Percentiles rank a stretch among this genome's conserved stretches.
Conservation (phyloP, 306 rosid genomes). For the Medicago arabica region DNA sequence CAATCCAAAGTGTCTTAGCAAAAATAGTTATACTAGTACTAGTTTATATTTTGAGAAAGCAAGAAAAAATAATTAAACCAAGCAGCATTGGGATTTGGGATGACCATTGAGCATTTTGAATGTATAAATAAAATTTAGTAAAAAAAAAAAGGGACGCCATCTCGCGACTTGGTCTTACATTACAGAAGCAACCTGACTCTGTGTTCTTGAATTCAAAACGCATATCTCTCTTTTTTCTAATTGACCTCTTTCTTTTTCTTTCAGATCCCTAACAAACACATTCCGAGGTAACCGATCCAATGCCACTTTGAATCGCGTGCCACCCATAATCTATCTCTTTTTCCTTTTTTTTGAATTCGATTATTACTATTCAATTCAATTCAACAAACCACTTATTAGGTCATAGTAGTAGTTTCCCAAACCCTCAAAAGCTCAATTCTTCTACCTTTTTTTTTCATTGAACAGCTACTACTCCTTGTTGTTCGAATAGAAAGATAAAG, state of each 20-base stretch:
- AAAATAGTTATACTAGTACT: background rate
- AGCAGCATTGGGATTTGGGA: background rate
- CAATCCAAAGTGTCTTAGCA: background rate
- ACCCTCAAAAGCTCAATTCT: constrained; percentile 4
- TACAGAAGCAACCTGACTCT: constrained; percentile 20
- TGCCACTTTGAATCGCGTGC: constrained; percentile 57
- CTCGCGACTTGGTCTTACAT: constrained; percentile 3
- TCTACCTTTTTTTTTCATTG: background rate
- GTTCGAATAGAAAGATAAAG: background rate
- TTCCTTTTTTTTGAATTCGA: constrained; percentile 36
- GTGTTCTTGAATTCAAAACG: constrained; percentile 52
- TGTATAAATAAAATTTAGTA: background rate
- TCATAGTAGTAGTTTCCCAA: constrained; percentile 24
- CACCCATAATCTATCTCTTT: background rate
- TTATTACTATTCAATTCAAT: constrained; percentile 37
- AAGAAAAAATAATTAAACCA: too few species aligned
- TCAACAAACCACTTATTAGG: background rate
- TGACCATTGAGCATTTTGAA: background rate
- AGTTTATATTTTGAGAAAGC: too few species aligned
- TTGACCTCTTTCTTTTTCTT: constrained; percentile 6
- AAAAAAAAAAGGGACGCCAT: background rate
- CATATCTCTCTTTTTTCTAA: constrained; percentile 38
- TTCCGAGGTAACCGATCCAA: constrained; percentile 64
- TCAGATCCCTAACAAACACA: constrained; percentile 46
- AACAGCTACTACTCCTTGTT: constrained; percentile 17